Conservation (phyloP, 495 filamentous ascomycete species). For the Thozetella sp. region DNA sequence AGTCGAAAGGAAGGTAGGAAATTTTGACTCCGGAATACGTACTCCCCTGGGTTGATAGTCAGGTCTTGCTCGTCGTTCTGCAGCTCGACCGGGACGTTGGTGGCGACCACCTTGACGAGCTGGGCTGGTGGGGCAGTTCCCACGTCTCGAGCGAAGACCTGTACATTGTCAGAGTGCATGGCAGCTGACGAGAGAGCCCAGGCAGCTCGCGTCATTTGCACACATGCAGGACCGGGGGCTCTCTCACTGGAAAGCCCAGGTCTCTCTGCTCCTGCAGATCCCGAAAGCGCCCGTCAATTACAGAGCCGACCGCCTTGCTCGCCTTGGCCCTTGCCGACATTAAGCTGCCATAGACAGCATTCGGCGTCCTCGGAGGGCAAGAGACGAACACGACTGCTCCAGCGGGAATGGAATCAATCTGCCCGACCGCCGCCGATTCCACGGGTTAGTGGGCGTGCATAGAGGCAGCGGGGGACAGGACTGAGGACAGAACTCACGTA, state of each 20-base stretch:
- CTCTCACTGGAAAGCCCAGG: conserved; percentile 42
- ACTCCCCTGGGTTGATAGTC: conserved; percentile 55
- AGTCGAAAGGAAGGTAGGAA: too few species aligned
- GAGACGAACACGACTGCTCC: conserved; percentile 59
- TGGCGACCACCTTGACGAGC: conserved; percentile 41
- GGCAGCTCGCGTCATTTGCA: not conserved
- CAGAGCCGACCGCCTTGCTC: conserved; percentile 39
- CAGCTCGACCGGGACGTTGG: conserved; percentile 39
- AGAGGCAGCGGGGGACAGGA: not conserved
- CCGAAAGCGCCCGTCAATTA: conserved; percentile 61
- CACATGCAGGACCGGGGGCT: not conserved
- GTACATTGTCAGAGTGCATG: not conserved
- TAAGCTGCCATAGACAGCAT: conserved; percentile 61
- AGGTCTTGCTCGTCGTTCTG: conserved; percentile 45
- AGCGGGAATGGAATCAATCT: conserved; percentile 56
- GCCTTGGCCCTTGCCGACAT: conserved; percentile 58
- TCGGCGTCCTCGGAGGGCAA: conserved; percentile 48
- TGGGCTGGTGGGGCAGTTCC: conserved; percentile 53
- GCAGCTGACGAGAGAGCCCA: conserved; percentile 2
- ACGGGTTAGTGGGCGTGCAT: conserved; percentile 4
- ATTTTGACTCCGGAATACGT: too few species aligned
- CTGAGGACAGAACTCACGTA: conserved; percentile 38
- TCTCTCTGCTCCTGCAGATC: conserved; percentile 63
- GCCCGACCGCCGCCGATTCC: too few species aligned
- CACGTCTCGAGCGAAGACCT: conserved; percentile 55